Conservation (phyloP, 495 filamentous ascomycete species). For the Evansstolkia leycettana region DNA sequence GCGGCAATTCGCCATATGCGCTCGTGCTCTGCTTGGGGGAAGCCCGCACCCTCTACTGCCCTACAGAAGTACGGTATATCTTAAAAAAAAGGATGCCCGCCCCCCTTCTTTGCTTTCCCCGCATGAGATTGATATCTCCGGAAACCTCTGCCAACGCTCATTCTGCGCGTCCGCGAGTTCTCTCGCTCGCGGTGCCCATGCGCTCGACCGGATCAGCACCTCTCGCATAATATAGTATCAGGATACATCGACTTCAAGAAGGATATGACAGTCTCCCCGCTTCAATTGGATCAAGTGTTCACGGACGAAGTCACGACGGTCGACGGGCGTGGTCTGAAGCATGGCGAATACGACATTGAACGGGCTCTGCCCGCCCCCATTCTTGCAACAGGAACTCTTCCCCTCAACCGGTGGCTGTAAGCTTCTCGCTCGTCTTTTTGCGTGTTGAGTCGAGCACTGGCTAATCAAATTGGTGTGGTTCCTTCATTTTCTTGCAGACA, state of each 20-base stretch:
- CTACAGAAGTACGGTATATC: neutral
- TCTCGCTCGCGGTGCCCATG: neutral
- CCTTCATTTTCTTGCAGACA: constrained; percentile 34
- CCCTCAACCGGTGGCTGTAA: constrained; percentile 53
- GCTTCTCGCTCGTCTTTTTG: neutral
- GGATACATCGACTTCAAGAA: neutral
- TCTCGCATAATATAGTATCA: neutral
- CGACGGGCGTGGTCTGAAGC: neutral
- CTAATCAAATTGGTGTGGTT: constrained; percentile 3
- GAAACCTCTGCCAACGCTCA: neutral
- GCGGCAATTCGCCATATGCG: neutral
- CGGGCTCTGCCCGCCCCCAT: constrained; percentile 51
- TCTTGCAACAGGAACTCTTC: constrained; percentile 48
- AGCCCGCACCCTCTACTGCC: neutral
- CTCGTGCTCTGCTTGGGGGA: constrained; percentile 1
- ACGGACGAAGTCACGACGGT: neutral
- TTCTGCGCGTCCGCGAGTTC: neutral
- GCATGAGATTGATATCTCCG: neutral
- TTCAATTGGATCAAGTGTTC: neutral
- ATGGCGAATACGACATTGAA: constrained; percentile 16
- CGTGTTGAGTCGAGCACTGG: neutral
- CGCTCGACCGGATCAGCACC: neutral
- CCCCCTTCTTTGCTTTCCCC: neutral
- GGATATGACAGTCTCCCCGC: neutral
- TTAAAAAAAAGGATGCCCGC: neutral